A percentile compares a stretch with the other conserved stretches of the same genome.
These are phyloP conservation scores for Beta lomatogona DNA, from an alignment of 179 eudicot species.

Conservation along the genomic window DNA sequence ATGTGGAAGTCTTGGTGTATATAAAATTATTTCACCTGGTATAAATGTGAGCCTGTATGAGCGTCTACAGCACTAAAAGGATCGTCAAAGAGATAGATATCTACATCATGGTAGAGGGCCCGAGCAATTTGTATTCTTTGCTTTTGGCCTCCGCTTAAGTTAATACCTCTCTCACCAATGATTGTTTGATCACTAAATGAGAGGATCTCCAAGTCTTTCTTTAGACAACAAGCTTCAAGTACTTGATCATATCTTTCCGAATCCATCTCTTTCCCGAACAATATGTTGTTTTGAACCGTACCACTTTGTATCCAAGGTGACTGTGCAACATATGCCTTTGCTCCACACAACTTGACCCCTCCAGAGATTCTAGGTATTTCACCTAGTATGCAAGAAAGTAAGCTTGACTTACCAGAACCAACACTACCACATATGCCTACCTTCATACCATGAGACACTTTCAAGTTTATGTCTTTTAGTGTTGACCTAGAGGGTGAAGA, in stretches of 20 bases:
- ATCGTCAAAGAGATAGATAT: slow-evolving; percentile 66
- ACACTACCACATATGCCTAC: slow-evolving; percentile 56
- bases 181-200: slow-evolving; percentile 72
- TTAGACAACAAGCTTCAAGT: slow-evolving; percentile 62
- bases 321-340: slow-evolving; percentile 72
- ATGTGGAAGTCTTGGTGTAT: no score
- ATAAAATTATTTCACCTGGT: slow-evolving; percentile 24
- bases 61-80: slow-evolving; percentile 75
- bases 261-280: slow-evolving; percentile 60
- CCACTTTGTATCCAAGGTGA: slow-evolving; percentile 81
- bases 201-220: slow-evolving; percentile 61
- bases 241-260: slow-evolving; percentile 49
- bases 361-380: slow-evolving; percentile 57
- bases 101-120: slow-evolving; percentile 66
- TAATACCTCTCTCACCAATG: slow-evolving; percentile 80
- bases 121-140: slow-evolving; percentile 72
- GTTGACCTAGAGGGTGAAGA: neutral
- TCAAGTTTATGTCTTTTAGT: slow-evolving; percentile 8
- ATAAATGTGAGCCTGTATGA: slow-evolving; percentile 60
- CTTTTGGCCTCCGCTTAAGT: slow-evolving; percentile 80
- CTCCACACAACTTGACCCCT: slow-evolving; percentile 40
- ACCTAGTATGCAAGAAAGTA: slow-evolving; percentile 60
- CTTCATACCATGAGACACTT: slow-evolving; percentile 19
- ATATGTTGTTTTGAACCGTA: slow-evolving; percentile 60
- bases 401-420: slow-evolving; percentile 73